These are phyloP conservation scores for Pseudogymnoascus sp. DNA, from an alignment of 2,329 filamentous ascomycete species.

Conservation along the genomic window DNA sequence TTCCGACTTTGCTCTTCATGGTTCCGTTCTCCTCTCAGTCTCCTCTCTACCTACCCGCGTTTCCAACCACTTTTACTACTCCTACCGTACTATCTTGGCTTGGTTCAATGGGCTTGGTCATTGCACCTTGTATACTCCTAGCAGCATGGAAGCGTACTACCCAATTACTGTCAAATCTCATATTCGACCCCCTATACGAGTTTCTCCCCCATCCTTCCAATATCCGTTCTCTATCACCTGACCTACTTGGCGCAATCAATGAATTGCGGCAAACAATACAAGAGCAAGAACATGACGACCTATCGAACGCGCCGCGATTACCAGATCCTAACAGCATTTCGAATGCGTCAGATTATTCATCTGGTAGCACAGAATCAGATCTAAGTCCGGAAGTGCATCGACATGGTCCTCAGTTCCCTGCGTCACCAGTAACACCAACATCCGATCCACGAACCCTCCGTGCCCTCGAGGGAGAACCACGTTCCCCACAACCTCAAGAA, in stretches of 20 bases:
- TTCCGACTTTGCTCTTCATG: slow-evolving; percentile 23
- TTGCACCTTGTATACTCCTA: slow-evolving; percentile 23
- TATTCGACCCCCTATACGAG: slow-evolving; percentile 27
- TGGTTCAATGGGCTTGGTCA: slow-evolving; percentile 15
- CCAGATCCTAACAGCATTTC: neutral
- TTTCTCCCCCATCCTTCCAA: slow-evolving; percentile 25
- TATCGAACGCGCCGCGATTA: neutral
- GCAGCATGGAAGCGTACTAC: slow-evolving; percentile 22
- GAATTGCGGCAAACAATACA: slow-evolving; percentile 15
- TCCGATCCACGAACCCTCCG: slow-evolving; percentile 25
- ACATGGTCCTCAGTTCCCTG: neutral
- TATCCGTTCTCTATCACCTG: slow-evolving; percentile 15
- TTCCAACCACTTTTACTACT: slow-evolving; percentile 12
- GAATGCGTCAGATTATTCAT: neutral
- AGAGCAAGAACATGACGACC: slow-evolving; percentile 7
- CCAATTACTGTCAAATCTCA: slow-evolving; percentile 17
- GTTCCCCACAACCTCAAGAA: slow-evolving; percentile 16
- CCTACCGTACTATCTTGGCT: slow-evolving; percentile 17
- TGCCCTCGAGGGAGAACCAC: slow-evolving; percentile 24
- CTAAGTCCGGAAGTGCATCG: neutral
- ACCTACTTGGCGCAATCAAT: slow-evolving; percentile 21
- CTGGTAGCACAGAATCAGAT: neutral
- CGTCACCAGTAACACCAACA: neutral
- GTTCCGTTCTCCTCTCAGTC: slow-evolving; percentile 25
- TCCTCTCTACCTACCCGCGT: slow-evolving; percentile 20